Base-by-base conservation (phyloP, 2,329 filamentous ascomycete species). In the Aotearoamyces nothofagi region DNA sequence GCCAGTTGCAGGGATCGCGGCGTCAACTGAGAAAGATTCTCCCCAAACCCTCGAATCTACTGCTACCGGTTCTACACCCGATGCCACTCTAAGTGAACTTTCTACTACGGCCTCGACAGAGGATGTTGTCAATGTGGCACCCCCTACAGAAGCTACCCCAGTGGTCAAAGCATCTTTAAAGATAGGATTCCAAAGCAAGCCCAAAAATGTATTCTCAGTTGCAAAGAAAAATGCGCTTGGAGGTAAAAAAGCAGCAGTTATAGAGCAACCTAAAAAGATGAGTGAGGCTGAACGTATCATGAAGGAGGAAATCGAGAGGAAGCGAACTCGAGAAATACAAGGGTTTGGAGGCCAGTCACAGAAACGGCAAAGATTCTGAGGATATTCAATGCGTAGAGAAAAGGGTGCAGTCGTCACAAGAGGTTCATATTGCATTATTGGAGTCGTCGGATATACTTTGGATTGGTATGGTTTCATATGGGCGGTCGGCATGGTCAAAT, bases 261-360 rank as follows among this genome's bases (percentile, higher is more conserved):
- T 68, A 3, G 70, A 71, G 36, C 66, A 66, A 31, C 74, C 72
- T 2, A 83, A 80, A 61, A 90, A 80, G 44, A 87, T 92, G 68
- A 87, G 79, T 44, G 82, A 92, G 47, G 78, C 76, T 3, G 83
- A 87, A 54, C 67, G 78, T 30, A 92, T 90, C 44, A 93, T 92
- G 84, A 81, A 78, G 52, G 77, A 80, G 42, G 79, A 86, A 46
- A 64, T 82, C 53, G 78, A 83, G 42, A 62, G 66, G 38, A 84
- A 83, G 48, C 61, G 75, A 31, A 53, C 61, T 17, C 58, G 69
- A 26, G 64, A 60, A 7, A 47, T 47, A 4, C 51, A 51, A 1
- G 61, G 62, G 0, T 58, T 60, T 29, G 55, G 54, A 11, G 60
- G 60, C 26, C 51, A 56, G 5, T 53, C 58, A 1, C 53, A 54